Conservation (phyloP, 2,329 filamentous ascomycete species). For the Bipolaris oryzae region DNA sequence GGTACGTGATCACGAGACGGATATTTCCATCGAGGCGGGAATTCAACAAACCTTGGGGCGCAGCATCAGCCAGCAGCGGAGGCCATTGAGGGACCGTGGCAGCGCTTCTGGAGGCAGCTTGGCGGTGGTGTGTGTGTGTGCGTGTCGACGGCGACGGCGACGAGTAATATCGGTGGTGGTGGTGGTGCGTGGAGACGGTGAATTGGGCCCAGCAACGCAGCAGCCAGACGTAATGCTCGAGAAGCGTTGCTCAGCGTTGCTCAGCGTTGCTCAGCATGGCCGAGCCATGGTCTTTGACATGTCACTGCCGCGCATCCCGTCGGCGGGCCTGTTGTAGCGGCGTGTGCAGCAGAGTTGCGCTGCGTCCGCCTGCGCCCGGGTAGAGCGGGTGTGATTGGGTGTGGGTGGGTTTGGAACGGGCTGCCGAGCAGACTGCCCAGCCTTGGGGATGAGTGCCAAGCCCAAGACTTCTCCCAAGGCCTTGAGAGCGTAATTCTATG, state of each 20-base stretch:
- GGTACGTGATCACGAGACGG: conserved; percentile 6
- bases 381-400: conserved; percentile 29
- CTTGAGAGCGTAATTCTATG: conserved; percentile 41
- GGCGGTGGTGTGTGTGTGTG: neutral
- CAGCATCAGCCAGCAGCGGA: conserved; percentile 21
- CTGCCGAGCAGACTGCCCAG: conserved; percentile 34
- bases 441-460: conserved; percentile 39
- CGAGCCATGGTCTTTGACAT: conserved; percentile 5
- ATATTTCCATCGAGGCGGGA: neutral
- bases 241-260: conserved; percentile 8
- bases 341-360: conserved; percentile 11
- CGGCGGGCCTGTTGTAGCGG: conserved; percentile 29
- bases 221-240: neutral
- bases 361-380: conserved; percentile 5
- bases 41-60: conserved; percentile 13
- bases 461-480: conserved; percentile 40
- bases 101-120: conserved; percentile 11
- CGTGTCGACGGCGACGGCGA: neutral
- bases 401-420: conserved; percentile 13
- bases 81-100: conserved; percentile 24
- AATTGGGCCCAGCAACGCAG: neutral
- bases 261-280: conserved; percentile 17
- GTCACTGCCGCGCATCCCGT: conserved; percentile 37
- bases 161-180: neutral
- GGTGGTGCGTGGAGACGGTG: neutral